Conservation (phyloP, 1,284 basidiomycete genomes). For the Vanrija pseudolonga region DNA sequence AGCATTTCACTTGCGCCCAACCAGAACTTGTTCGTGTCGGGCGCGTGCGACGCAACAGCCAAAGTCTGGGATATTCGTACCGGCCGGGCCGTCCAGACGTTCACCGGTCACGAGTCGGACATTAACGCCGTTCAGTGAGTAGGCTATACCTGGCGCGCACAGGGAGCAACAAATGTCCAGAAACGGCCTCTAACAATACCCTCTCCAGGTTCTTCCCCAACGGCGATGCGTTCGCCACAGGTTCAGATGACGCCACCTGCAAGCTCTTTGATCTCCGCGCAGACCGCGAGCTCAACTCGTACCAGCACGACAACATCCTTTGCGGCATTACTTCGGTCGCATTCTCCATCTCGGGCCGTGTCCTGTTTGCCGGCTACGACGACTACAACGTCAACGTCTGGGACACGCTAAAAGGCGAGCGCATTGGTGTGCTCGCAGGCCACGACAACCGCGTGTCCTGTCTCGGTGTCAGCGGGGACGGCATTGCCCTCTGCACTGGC, state of each 20-base stretch:
- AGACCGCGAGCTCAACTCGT: slow-evolving; percentile 92
- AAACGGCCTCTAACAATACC: not conserved
- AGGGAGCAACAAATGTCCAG: not conserved
- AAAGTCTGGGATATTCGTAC: slow-evolving; percentile 98
- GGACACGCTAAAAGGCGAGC: slow-evolving; percentile 97
- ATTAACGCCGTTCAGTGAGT: slow-evolving; percentile 97
- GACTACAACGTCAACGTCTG: slow-evolving; percentile 99
- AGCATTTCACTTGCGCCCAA: slow-evolving; percentile 91
- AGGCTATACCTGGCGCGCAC: not conserved
- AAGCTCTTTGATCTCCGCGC: slow-evolving; percentile 96
- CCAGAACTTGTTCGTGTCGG: slow-evolving; percentile 93
- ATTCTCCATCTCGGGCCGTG: slow-evolving; percentile 93
- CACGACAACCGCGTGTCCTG: slow-evolving; percentile 98
- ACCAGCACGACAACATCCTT: slow-evolving; percentile 96
- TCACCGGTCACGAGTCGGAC: slow-evolving; percentile 97
- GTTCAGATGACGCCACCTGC: slow-evolving; percentile 98
- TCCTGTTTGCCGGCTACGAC: slow-evolving; percentile 97
- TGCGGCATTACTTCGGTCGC: slow-evolving; percentile 98
- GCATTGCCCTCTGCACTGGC: slow-evolving; percentile 96
- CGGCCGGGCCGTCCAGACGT: slow-evolving; percentile 95
- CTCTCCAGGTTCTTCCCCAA: slow-evolving; percentile 89
- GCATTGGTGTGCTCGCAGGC: slow-evolving; percentile 91
- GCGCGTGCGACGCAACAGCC: slow-evolving; percentile 95
- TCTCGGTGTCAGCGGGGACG: slow-evolving; percentile 90
- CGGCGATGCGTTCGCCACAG: slow-evolving; percentile 96